phyloP scores from a whole-genome alignment of 352 stramenopile species.

The Phytophthora foliorum region DNA sequence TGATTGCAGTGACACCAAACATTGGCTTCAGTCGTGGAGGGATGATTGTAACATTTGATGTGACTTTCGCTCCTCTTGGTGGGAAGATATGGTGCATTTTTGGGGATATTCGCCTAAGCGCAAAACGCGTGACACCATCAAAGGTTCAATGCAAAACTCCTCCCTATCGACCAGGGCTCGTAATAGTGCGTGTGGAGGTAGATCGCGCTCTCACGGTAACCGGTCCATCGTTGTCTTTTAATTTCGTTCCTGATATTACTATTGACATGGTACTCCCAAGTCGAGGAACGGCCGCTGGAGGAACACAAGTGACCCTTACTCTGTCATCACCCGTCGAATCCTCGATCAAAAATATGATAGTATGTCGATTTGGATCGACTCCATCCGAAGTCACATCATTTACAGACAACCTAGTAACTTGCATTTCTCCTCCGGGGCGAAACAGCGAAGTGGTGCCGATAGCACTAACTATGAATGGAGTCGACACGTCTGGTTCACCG shows the following conservation, averaged over 20 bases:
- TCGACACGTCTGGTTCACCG: background rate
- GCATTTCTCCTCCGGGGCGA: constrained; percentile 23
- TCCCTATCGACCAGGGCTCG: constrained; percentile 17
- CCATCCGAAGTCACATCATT: constrained; percentile 13
- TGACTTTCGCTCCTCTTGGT: constrained; percentile 8
- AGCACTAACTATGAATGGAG: constrained; percentile 35
- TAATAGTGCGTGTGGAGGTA: constrained; percentile 31
- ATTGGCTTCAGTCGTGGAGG: constrained; percentile 48
- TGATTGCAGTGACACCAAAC: constrained; percentile 25
- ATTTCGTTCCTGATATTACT: constrained; percentile 41
- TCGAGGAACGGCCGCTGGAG: constrained; percentile 32
- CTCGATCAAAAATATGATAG: constrained; percentile 7
- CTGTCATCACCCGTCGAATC: constrained; percentile 28
- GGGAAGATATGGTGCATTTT: constrained; percentile 43
- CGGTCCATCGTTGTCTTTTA: constrained; percentile 33
- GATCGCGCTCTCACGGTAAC: constrained; percentile 7
- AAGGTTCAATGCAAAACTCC: constrained; percentile 41
- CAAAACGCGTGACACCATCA: constrained; percentile 21
- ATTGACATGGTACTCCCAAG: constrained; percentile 32
- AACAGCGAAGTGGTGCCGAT: constrained; percentile 25
- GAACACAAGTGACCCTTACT: constrained; percentile 36
- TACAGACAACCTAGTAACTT: constrained; percentile 28
- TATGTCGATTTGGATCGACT: constrained; percentile 46
- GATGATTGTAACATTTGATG: constrained; percentile 30
- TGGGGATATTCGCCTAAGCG: constrained; percentile 20